Evolutionary conservation across 2,329 filamentous ascomycete genomes (phyloP).

Genomic region (Fusarium oligoseptatum): DNA sequence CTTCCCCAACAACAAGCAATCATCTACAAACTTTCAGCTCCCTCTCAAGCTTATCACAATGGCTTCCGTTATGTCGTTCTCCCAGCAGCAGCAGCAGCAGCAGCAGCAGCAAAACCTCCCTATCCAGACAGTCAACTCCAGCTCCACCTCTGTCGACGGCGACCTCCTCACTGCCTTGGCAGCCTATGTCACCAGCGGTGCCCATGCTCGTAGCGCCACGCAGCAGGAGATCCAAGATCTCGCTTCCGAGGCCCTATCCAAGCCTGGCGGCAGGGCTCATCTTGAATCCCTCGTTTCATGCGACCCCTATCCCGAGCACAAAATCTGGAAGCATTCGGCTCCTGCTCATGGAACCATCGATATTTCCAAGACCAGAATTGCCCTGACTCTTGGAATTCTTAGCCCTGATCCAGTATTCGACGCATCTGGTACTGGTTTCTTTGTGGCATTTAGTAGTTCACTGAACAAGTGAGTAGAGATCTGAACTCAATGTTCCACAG

Average conservation of each 20-base stretch:
- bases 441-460: not conserved
- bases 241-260: not conserved
- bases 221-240: not conserved
- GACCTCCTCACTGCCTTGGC: not conserved
- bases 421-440: not conserved
- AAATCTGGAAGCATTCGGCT: not conserved
- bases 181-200: not conserved
- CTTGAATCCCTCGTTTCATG: not conserved
- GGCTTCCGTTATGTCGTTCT: not conserved
- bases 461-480: not conserved
- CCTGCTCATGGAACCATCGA: not conserved
- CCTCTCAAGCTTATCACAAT: not conserved
- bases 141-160: not conserved
- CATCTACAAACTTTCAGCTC: not conserved
- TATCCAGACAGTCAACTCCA: not conserved
- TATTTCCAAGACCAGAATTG: not conserved
- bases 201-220: not conserved
- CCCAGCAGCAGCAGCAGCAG: not conserved
- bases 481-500: not conserved
- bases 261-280: not conserved
- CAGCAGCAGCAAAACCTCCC: not conserved
- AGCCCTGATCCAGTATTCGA: not conserved
- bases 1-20: not conserved
- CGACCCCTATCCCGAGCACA: not conserved
- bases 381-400: not conserved